Conservation (phyloP, 1,284 basidiomycete genomes). For the Cutaneotrichosporon sp. region DNA sequence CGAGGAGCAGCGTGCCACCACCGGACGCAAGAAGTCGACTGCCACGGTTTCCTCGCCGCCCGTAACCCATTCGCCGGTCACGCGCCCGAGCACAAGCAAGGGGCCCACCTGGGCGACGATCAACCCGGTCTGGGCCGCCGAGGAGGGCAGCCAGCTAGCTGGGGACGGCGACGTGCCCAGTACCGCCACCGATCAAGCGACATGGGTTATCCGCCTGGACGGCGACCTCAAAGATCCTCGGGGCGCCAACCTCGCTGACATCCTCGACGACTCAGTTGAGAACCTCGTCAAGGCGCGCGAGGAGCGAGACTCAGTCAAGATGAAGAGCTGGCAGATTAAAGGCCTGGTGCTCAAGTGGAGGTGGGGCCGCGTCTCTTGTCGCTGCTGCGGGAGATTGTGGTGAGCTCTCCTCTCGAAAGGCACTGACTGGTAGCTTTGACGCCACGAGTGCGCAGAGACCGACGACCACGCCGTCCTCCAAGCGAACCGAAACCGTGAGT, state of each 20-base stretch:
- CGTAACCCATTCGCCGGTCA: too few species aligned
- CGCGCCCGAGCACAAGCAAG: background rate
- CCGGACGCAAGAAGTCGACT: too few species aligned
- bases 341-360: background rate
- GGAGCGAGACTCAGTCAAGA: background rate
- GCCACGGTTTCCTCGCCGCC: too few species aligned
- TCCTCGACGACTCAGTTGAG: background rate
- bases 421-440: background rate
- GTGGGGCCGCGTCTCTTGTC: background rate
- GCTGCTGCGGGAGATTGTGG: background rate
- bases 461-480: background rate
- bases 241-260: background rate
- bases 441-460: background rate
- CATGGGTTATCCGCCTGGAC: background rate
- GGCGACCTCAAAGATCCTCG: background rate
- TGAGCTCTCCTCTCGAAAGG: background rate
- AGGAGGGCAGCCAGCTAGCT: background rate
- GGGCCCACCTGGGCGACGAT: background rate
- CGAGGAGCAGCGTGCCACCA: background rate
- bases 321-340: background rate
- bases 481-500: background rate
- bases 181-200: background rate
- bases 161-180: too few species aligned
- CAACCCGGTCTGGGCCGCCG: background rate
- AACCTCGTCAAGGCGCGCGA: background rate